These are phyloP conservation scores for Musa acuminata DNA, from an alignment of 176 grass and related monocot species.

Conservation along the genomic window DNA sequence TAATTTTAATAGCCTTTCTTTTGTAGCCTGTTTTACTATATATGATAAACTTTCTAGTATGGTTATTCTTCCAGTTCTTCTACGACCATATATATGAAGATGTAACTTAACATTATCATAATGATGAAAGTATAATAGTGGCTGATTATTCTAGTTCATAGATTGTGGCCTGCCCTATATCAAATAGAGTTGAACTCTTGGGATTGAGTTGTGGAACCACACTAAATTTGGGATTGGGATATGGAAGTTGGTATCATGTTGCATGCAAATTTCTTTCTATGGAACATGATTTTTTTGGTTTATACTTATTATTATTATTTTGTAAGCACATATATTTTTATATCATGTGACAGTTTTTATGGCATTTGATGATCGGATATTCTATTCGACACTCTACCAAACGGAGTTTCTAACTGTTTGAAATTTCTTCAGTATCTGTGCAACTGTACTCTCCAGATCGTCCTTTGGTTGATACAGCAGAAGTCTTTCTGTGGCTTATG, in stretches of 20 bases:
- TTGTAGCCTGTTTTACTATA: too few relatives aligned
- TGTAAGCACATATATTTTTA: not conserved
- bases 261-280: not conserved
- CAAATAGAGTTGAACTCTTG: too few relatives aligned
- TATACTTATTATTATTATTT: not conserved
- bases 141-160: not conserved
- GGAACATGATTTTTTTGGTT: not conserved
- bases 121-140: not conserved
- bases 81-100: not conserved
- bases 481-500: conserved; percentile 99
- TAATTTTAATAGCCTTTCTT: too few relatives aligned
- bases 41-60: too few relatives aligned
- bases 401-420: conserved; percentile 7
- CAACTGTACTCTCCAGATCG: conserved; percentile 89
- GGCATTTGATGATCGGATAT: not conserved
- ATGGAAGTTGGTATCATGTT: not conserved
- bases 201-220: too few relatives aligned
- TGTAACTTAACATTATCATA: not conserved
- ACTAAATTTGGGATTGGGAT: too few relatives aligned
- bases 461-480: conserved; percentile 82
- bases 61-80: not conserved
- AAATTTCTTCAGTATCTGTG: conserved; percentile 53
- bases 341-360: not conserved
- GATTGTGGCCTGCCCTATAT: too few relatives aligned
- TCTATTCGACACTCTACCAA: not conserved